A percentile compares a stretch with the other conserved stretches of the same genome.
These are phyloP conservation scores for Pittosporum tobira DNA, from an alignment of 129 eudicot genomes.

Conservation along the genomic window DNA sequence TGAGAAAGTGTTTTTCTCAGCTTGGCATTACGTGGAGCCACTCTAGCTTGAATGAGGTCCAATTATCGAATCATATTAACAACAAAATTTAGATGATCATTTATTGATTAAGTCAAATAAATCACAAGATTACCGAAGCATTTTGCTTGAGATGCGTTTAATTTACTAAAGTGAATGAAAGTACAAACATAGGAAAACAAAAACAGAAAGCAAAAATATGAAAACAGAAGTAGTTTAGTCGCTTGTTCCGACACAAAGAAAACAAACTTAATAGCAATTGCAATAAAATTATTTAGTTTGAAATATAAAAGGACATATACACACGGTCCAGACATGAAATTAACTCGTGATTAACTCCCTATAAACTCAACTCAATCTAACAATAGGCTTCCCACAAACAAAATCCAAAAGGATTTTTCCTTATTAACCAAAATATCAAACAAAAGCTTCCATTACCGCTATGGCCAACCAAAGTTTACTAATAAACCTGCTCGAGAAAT, in stretches of 20 bases:
- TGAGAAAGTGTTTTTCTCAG: too few relatives aligned
- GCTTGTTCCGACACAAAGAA: too few relatives aligned
- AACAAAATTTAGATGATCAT: too few relatives aligned
- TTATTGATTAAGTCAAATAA: too few relatives aligned
- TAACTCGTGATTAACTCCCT: neutral
- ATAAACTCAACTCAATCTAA: neutral
- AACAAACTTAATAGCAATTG: neutral
- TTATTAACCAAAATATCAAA: constrained; percentile 10
- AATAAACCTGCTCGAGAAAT: constrained; percentile 2
- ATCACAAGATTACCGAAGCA: too few relatives aligned
- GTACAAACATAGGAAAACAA: too few relatives aligned
- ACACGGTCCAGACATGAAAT: neutral
- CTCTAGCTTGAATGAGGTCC: constrained; percentile 18
- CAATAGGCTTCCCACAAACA: neutral
- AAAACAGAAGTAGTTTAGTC: too few relatives aligned
- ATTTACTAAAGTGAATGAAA: too few relatives aligned
- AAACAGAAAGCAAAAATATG: too few relatives aligned
- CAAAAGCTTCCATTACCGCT: constrained; percentile 16
- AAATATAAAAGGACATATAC: neutral
- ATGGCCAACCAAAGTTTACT: constrained; percentile 18
- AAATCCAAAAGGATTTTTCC: neutral
- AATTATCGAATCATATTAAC: constrained; percentile 27
- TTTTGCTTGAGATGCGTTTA: too few relatives aligned
- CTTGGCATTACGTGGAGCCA: constrained; percentile 13
- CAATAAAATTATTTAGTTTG: neutral